Percentiles rank a stretch among this genome's conserved stretches.
Conservation (phyloP, 495 filamentous ascomycete genomes). For the Xylaria nigripes region DNA sequence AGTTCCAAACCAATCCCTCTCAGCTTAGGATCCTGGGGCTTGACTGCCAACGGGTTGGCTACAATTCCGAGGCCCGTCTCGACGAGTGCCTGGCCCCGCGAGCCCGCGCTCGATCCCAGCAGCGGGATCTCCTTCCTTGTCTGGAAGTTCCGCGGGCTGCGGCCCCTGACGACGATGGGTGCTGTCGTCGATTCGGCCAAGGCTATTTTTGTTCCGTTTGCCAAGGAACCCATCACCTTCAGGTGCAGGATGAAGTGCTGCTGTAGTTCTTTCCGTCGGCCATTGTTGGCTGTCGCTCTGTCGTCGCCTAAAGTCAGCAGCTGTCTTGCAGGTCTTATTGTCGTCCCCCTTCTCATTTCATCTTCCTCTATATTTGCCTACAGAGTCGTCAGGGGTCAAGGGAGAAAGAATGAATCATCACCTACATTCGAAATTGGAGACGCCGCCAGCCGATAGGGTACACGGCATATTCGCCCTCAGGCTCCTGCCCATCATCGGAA, state of each 20-base stretch:
- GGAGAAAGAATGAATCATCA: background rate
- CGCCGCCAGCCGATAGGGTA: conserved; percentile 87
- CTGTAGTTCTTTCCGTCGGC: conserved; percentile 69
- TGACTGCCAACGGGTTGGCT: conserved; percentile 40
- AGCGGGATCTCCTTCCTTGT: conserved; percentile 68
- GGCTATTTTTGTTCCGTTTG: conserved; percentile 58
- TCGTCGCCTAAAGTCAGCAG: background rate
- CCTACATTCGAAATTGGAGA: conserved; percentile 74
- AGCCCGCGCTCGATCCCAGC: conserved; percentile 59
- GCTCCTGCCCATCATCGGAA: conserved; percentile 58
- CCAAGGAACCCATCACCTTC: conserved; percentile 62
- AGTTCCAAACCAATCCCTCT: conserved; percentile 40
- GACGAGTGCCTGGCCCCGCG: conserved; percentile 48
- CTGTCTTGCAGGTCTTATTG: background rate
- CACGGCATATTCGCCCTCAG: conserved; percentile 63
- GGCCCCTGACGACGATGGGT: conserved; percentile 68
- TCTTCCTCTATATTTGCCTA: background rate
- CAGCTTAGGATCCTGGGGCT: conserved; percentile 41
- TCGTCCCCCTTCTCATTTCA: background rate
- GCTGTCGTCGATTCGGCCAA: conserved; percentile 65
- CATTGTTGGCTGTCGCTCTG: conserved; percentile 59
- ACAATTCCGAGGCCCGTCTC: conserved; percentile 41
- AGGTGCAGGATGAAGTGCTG: conserved; percentile 73
- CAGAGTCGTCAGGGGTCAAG: background rate
- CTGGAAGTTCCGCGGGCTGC: conserved; percentile 74